Evolutionary conservation across 1,284 basidiomycete genomes (phyloP).

Genomic region (Calocybe gambosa): DNA sequence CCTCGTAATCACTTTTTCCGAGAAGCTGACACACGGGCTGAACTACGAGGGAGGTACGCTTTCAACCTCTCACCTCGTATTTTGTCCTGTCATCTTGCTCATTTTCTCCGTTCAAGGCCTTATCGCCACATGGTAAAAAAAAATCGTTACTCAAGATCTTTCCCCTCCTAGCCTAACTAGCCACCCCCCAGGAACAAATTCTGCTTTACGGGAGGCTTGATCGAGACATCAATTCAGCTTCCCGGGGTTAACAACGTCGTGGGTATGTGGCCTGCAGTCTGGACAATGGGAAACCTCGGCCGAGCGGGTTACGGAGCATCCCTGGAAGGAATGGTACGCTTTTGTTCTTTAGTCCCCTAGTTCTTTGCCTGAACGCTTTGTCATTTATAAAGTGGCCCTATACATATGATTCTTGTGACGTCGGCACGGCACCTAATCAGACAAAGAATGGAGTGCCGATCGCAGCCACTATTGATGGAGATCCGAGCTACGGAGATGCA

Average conservation of each 20-base stretch:
- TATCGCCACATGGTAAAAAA: slow-evolving; percentile 34
- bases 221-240: slow-evolving; percentile 53
- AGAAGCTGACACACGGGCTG: slow-evolving; percentile 63
- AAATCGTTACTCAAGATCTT: neutral
- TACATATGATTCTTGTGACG: slow-evolving; percentile 69
- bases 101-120: slow-evolving; percentile 31
- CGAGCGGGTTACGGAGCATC: slow-evolving; percentile 45
- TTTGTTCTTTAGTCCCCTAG: neutral
- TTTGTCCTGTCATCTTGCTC: neutral
- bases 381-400: slow-evolving; percentile 55
- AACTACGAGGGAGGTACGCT: slow-evolving; percentile 61
- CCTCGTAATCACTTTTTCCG: slow-evolving; percentile 72
- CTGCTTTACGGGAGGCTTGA: slow-evolving; percentile 66
- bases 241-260: slow-evolving; percentile 52
- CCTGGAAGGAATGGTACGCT: slow-evolving; percentile 38
- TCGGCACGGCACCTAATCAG: slow-evolving; percentile 62
- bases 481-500: slow-evolving; percentile 29
- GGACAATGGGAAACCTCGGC: slow-evolving; percentile 64
- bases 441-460: slow-evolving; percentile 36
- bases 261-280: slow-evolving; percentile 68
- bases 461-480: slow-evolving; percentile 40
- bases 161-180: neutral
- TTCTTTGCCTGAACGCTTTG: neutral
- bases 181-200: slow-evolving; percentile 40
- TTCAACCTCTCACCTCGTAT: slow-evolving; percentile 2